Evolutionary conservation across 2,329 filamentous ascomycete species (phyloP).

Genomic region (Zasmidium cellare): DNA sequence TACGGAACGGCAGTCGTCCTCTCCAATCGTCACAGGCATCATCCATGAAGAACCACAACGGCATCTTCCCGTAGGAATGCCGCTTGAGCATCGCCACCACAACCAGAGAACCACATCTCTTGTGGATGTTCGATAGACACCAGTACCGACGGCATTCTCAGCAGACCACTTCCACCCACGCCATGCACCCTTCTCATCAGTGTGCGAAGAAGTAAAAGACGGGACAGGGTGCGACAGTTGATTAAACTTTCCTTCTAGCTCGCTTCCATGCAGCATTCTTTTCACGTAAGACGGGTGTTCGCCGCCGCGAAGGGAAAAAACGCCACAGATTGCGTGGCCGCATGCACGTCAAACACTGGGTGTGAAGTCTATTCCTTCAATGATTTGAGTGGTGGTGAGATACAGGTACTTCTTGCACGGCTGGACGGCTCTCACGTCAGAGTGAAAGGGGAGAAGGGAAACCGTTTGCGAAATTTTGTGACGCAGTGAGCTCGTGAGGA

Average conservation of each 20-base stretch:
- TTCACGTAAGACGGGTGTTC: no score
- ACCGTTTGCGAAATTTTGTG: no score
- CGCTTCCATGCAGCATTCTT: constrained; percentile 1
- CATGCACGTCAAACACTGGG: not conserved
- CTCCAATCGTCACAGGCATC: not conserved
- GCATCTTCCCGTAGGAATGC: not conserved
- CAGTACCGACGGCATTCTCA: no score
- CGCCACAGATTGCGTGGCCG: constrained; percentile 3
- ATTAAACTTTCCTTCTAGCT: not conserved
- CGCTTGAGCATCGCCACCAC: no score
- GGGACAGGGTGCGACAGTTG: no score
- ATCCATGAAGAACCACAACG: not conserved
- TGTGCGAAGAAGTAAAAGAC: no score
- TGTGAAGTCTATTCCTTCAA: not conserved
- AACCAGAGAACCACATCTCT: no score
- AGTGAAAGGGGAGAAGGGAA: not conserved
- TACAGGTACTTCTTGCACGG: no score
- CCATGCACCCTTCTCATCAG: no score
- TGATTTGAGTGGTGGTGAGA: not conserved
- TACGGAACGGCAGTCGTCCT: not conserved
- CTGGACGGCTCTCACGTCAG: not conserved
- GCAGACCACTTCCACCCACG: no score
- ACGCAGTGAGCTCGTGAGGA: no score
- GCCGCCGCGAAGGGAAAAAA: not conserved
- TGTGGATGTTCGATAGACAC: no score